phyloP scores from a whole-genome alignment of 495 filamentous ascomycete genomes.

The Penicillium daleae region DNA sequence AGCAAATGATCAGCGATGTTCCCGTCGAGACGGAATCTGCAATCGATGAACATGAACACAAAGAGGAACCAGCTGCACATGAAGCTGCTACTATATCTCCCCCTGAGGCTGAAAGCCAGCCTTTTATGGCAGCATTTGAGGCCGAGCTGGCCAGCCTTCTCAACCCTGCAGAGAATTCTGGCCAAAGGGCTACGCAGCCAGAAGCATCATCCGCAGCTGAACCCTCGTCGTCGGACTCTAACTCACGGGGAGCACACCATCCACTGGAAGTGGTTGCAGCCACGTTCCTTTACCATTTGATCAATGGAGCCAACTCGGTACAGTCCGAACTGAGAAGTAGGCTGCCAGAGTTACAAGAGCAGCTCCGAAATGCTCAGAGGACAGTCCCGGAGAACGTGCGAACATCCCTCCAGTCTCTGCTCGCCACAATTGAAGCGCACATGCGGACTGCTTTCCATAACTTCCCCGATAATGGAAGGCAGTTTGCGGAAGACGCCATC shows the following conservation, averaged over 20 bases:
- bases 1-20: conserved; percentile 4
- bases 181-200: conserved; percentile 17
- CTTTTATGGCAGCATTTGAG: conserved; percentile 55
- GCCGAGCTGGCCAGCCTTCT: conserved; percentile 55
- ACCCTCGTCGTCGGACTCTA: conserved; percentile 14
- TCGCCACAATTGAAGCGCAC: conserved; percentile 48
- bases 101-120: conserved; percentile 25
- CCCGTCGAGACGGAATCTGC: conserved; percentile 5
- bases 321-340: conserved; percentile 42
- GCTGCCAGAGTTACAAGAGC: conserved; percentile 45
- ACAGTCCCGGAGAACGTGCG: conserved; percentile 48
- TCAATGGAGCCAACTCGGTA: conserved; percentile 41
- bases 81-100: conserved; percentile 3
- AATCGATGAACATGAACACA: conserved; percentile 3
- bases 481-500: conserved; percentile 41
- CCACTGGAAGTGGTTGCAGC: conserved; percentile 35
- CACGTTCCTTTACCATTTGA: conserved; percentile 38
- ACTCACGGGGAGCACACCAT: conserved; percentile 25
- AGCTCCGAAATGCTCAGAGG: conserved; percentile 44
- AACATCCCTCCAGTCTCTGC: conserved; percentile 42
- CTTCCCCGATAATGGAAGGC: conserved; percentile 42
- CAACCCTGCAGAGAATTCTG: conserved; percentile 26
- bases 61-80: conserved; percentile 6
- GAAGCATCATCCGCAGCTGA: conserved; percentile 21
- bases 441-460: conserved; percentile 47